Base-by-base conservation (phyloP, 73 alveolate genomes). In the Paramecium tetraurelia region DNA sequence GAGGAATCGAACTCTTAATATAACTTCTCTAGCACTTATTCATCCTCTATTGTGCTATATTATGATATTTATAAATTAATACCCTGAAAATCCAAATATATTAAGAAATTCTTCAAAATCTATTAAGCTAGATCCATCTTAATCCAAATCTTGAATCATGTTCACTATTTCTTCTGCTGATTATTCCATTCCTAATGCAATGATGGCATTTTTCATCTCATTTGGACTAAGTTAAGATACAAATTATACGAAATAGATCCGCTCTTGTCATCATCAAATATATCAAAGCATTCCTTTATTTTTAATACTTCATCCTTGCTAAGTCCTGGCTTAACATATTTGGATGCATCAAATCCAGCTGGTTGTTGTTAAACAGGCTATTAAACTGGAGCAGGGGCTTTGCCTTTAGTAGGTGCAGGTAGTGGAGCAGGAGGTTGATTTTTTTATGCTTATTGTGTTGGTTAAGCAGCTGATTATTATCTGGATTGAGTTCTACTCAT, bases 231-330 rank as follows among this genome's bases (percentile, higher is more conserved):
- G 3, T 21, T 41, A 40, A 43, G 18, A 44, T 44, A 21, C 8
- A 20, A 46, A 40, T 44, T 9, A 18, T 80, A 80, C 90, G 90
- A 85, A 75, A 95, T 95, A 21, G 85, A 24, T 6, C 97, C 97
- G 88, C 95, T 93, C 94, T 58, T 95, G 68, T 94, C 97, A 14
- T 86, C 89, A 86, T 95, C 98, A 86, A 94, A 95, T 77, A 95
- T 92, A 92, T 94, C 95, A 86, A 95, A 95, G 71, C 95, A 96
- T 86, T 95, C 98, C 75, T 94, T 95, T 31, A 95, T 92, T 85
- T 86, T 94, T 58, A 86, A 92, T 58, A 94, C 95, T 50, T 95
- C 98, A 18, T 95, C 96, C 22, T 70, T 95, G 70, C 92, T 95
- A 86, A 95, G 95, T 35, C 95, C 96, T 58, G 88, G 88, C 46